Conservation (phyloP, 2,329 filamentous ascomycete species). For the Monosporascus cannonballus region DNA sequence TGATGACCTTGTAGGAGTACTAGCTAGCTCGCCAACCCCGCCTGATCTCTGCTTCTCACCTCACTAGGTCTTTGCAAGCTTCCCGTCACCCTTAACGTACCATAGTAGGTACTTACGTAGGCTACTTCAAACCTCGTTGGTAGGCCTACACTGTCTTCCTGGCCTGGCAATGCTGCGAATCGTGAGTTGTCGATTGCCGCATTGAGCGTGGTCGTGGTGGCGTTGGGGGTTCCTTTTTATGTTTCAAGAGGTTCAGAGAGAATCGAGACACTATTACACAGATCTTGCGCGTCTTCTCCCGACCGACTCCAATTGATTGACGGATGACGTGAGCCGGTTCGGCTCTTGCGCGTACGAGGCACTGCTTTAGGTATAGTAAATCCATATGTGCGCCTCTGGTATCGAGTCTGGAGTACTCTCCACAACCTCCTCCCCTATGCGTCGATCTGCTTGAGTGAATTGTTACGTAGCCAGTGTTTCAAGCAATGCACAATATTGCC, state of each 20-base stretch:
- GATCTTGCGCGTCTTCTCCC: background rate
- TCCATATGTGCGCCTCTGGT: too few species aligned
- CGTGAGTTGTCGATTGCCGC: background rate
- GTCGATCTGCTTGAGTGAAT: background rate
- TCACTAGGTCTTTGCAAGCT: too few species aligned
- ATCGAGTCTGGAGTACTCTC: background rate
- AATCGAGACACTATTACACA: background rate
- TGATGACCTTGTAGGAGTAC: too few species aligned
- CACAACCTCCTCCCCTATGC: background rate
- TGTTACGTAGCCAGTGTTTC: background rate
- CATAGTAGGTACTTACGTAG: too few species aligned
- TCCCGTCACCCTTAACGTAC: too few species aligned
- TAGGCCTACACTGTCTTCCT: too few species aligned
- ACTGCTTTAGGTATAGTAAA: too few species aligned
- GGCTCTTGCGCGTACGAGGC: too few species aligned
- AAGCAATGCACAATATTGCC: background rate
- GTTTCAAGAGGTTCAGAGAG: background rate
- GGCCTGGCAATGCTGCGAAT: background rate
- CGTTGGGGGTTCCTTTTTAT: background rate
- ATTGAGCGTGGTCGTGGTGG: background rate
- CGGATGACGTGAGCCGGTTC: background rate
- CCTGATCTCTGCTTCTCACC: too few species aligned
- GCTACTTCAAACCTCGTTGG: too few species aligned
- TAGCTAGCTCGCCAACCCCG: too few species aligned
- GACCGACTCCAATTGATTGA: background rate